A percentile compares a stretch with the other conserved stretches of the same genome.
Conservation (phyloP, 352 stramenopile genomes). For the Aphanomyces cochlioides region DNA sequence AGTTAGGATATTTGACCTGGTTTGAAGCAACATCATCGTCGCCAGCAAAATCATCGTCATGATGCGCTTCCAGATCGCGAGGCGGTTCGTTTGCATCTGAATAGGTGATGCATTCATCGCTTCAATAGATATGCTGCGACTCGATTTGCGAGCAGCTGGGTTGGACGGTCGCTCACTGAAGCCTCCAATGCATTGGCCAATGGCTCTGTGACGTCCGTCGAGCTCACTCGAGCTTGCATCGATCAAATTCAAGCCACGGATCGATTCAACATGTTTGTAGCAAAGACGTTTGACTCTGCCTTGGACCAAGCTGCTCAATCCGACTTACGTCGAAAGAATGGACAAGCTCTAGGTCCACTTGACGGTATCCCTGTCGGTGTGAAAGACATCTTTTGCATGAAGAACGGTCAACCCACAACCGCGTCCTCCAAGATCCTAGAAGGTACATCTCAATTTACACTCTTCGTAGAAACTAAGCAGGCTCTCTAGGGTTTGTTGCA, state of each 20-base stretch:
- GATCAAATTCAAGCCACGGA: conserved; percentile 66
- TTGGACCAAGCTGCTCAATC: conserved; percentile 70
- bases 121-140: too few relatives aligned
- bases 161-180: conserved; percentile 39
- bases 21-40: too few relatives aligned
- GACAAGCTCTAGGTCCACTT: conserved; percentile 52
- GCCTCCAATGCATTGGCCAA: conserved; percentile 46
- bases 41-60: too few relatives aligned
- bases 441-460: conserved; percentile 26
- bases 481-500: conserved; percentile 68
- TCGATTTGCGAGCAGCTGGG: not conserved
- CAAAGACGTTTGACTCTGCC: conserved; percentile 61
- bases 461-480: not conserved
- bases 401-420: conserved; percentile 76
- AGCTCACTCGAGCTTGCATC: conserved; percentile 69
- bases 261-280: conserved; percentile 78
- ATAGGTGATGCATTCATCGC: too few relatives aligned
- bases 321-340: conserved; percentile 56
- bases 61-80: too few relatives aligned
- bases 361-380: conserved; percentile 95
- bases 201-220: conserved; percentile 49
- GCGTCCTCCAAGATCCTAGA: conserved; percentile 89
- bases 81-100: too few relatives aligned
- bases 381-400: conserved; percentile 96
- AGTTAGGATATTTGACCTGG: too few relatives aligned